Evolutionary conservation across 495 filamentous ascomycete genomes (phyloP).

Genomic region (Pyrenula aspistea): DNA sequence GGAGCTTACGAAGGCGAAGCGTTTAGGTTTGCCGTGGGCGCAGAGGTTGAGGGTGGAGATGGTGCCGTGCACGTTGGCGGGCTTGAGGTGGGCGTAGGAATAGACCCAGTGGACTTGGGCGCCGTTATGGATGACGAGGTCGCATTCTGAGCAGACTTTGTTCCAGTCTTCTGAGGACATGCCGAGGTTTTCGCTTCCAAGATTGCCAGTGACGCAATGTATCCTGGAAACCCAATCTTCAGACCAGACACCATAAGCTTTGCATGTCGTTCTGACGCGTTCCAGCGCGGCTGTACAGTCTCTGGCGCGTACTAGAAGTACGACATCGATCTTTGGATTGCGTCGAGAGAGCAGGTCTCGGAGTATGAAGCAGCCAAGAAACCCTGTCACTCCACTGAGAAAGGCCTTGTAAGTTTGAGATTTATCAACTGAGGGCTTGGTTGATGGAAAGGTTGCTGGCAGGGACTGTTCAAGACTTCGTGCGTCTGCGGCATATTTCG

Average conservation of each 20-base stretch:
- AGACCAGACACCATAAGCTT: slow-evolving; percentile 69
- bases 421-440: not conserved
- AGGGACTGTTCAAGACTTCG: slow-evolving; percentile 39
- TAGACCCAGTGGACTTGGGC: slow-evolving; percentile 82
- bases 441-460: slow-evolving; percentile 20
- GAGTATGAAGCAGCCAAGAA: slow-evolving; percentile 75
- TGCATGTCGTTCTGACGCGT: slow-evolving; percentile 31
- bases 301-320: slow-evolving; percentile 67
- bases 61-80: slow-evolving; percentile 73
- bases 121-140: slow-evolving; percentile 84
- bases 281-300: slow-evolving; percentile 33
- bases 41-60: slow-evolving; percentile 69
- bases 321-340: slow-evolving; percentile 47
- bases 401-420: slow-evolving; percentile 42
- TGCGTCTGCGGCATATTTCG: slow-evolving; percentile 56
- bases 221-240: slow-evolving; percentile 54
- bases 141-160: slow-evolving; percentile 47
- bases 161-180: slow-evolving; percentile 52
- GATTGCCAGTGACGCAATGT: slow-evolving; percentile 56
- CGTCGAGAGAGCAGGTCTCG: slow-evolving; percentile 55
- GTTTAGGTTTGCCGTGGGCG: slow-evolving; percentile 64
- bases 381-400: slow-evolving; percentile 85
- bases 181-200: slow-evolving; percentile 61
- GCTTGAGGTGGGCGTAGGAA: slow-evolving; percentile 62
- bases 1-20: slow-evolving; percentile 72